Base-by-base conservation (phyloP, 352 stramenopile genomes). In the Phytophthora podocarpi region DNA sequence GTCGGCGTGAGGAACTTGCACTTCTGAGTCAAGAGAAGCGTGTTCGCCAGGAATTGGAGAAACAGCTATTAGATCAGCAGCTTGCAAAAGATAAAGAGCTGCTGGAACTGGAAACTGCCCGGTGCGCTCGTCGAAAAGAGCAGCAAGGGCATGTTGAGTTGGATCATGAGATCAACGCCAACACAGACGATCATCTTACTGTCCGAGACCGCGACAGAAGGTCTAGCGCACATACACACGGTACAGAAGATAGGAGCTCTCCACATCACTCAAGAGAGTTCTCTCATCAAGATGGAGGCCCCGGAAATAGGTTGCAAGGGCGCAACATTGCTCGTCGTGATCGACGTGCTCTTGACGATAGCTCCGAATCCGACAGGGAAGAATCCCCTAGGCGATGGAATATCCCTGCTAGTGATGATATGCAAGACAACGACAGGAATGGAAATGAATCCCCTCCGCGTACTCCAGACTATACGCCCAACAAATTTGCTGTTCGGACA, bases 11-110 rank as follows among this genome's bases (percentile, higher is more conserved):
- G 40, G 72, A 86, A 18, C 62, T 59, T 16, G 73, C 74, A 13
- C 35, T 83, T 26, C 30, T 80, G 11, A 67, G 74, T 11, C 78
- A 90, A 59, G 84, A 90, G 54, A 64, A 74, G 13, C 75, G 64
- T 8, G 51, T 90, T 41, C 80, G 80, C 3, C 70, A 93, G 48
- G 59, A 85, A 41, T 59, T 86, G 15, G 72, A 89, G 20, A 78
- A 75, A 4, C 59, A 81, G 26, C 46, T 85, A 13, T 35, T 85
- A 28, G 67, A 78, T 3, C 67, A 80, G 24, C 47, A 73, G 28
- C 30, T 78, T 37, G 60, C 48, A 2, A 82, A 82, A 58, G 76
- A 88, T 18, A 75, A 82, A 45, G 68, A 80, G 41, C 39, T 87
- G 2, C 37, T 78, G 11, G 67, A 80, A 46, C 49, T 87, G 4